Percentiles rank a stretch among this genome's conserved stretches.
These are phyloP conservation scores for Ophiosphaerella narmari DNA, from an alignment of 2,329 filamentous ascomycete genomes.

Conservation along the genomic window DNA sequence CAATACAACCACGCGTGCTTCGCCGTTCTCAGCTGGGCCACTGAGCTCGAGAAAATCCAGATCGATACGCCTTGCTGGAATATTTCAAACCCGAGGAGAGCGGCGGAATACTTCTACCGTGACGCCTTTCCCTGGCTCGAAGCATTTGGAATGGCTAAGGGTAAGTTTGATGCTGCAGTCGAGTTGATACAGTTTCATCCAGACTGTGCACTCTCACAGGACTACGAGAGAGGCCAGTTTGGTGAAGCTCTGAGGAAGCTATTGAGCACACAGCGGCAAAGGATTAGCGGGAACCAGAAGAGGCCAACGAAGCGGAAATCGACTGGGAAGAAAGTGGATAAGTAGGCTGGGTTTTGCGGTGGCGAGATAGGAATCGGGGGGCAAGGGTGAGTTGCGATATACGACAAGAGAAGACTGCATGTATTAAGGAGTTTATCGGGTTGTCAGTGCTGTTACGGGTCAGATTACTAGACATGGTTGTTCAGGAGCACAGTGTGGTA, in stretches of 20 bases:
- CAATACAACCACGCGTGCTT: constrained; percentile 43
- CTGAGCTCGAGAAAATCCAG: constrained; percentile 32
- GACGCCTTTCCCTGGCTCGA: constrained; percentile 46
- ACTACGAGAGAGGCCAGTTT: constrained; percentile 16
- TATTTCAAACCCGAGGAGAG: constrained; percentile 1
- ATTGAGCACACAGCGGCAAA: constrained; percentile 1
- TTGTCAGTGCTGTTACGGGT: too few species aligned
- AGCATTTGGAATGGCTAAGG: constrained; percentile 31
- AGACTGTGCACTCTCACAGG: background rate
- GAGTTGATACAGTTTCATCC: constrained; percentile 23
- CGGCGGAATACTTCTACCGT: constrained; percentile 41
- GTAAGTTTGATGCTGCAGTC: constrained; percentile 35
- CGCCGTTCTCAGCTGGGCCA: constrained; percentile 32
- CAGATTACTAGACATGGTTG: too few species aligned
- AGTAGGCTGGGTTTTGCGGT: too few species aligned
- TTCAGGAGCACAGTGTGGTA: too few species aligned
- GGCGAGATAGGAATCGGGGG: too few species aligned
- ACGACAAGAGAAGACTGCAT: too few species aligned
- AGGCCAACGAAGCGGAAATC: background rate
- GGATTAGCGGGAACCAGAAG: background rate
- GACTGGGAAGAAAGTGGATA: background rate
- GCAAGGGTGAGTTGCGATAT: too few species aligned
- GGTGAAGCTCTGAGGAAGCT: constrained; percentile 19
- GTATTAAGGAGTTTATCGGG: too few species aligned
- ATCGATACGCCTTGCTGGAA: constrained; percentile 21